These are phyloP conservation scores for Acanthamoeba lenticulata DNA, from an alignment of 208 protist genomes.

Conservation along the genomic window DNA sequence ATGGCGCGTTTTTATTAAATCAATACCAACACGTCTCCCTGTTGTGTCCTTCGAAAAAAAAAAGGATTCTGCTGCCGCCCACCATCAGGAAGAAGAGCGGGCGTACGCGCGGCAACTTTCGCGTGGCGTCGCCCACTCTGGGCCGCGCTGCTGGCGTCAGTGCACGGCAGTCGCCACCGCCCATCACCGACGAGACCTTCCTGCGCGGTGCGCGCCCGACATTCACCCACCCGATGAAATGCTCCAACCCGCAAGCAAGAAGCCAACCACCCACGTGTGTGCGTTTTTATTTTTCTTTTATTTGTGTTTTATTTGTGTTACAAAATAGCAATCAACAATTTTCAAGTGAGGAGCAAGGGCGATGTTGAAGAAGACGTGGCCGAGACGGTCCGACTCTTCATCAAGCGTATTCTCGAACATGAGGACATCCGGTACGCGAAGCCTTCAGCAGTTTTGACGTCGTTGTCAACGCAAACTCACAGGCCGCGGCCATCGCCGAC, in stretches of 20 bases:
- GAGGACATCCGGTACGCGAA: conserved; percentile 39
- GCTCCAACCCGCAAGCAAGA: too few relatives aligned
- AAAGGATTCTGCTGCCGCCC: background rate
- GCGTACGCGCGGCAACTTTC: background rate
- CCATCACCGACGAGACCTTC: background rate
- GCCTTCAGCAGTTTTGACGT: background rate
- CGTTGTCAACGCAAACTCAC: background rate
- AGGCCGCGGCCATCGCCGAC: background rate
- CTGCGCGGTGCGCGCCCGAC: background rate
- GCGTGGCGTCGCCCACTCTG: background rate
- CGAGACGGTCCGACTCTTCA: background rate
- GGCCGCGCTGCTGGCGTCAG: background rate
- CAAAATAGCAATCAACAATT: conserved; percentile 17
- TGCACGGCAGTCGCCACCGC: background rate
- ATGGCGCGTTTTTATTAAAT: background rate
- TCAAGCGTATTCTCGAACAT: background rate
- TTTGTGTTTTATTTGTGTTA: too few relatives aligned
- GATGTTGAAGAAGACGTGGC: conserved; percentile 30
- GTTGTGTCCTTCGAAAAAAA: background rate
- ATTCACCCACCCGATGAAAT: too few relatives aligned
- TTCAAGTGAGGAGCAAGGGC: background rate
- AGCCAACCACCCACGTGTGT: background rate
- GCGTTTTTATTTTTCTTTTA: too few relatives aligned
- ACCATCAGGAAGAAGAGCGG: background rate
- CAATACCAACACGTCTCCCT: background rate